Base-by-base conservation (phyloP, 140 eudicot species). In the Stevia rebaudiana region DNA sequence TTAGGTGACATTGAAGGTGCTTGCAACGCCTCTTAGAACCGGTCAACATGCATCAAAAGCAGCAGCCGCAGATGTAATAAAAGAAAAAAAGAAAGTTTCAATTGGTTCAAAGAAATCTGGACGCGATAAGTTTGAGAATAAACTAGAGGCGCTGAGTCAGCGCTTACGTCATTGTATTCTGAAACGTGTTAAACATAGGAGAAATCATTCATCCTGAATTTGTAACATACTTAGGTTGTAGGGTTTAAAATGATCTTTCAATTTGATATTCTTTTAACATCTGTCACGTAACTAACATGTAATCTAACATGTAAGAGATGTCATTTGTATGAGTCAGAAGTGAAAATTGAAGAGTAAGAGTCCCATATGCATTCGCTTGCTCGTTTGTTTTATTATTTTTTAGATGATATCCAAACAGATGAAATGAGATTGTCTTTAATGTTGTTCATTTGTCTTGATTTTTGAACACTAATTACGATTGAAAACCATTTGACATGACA, bases 101-200 rank as follows among this genome's bases (percentile, higher is more conserved):
- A 10, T 11, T 16, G 46, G 10, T 28, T 35, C 57, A 41, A 89
- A 86, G 80, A 83, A 57, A 59, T 65, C 74, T 4, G 84, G 79
- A 56, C 82, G 86, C 6, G 89, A 86, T 25, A 86, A 74, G 67
- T 76, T 81, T 17, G 92, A 84, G 63, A 87, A n/a, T n/a, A n/a
- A 84, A 71, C 81, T 87, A 16, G 97, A 84, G 67, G 88, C 95
- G 67, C 71, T 90, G n/a, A 80, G 95, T 76, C 97, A 86, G 63
- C 95, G 95, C 12, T 55, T 90, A 46, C 95, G 95, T 6, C 94
- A 69, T 55, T 83, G 90, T 75, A 80, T 90, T 70, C 79, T 83
- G 30, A 82, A 80, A 73, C 81, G 88, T 44, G 83, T 85, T 61
- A 80, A 63, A 47, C 95, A 89, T 44, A 76, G 61, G 74, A 72